phyloP scores from a whole-genome alignment of 2,329 filamentous ascomycete species.

The Cercospora sojina region DNA sequence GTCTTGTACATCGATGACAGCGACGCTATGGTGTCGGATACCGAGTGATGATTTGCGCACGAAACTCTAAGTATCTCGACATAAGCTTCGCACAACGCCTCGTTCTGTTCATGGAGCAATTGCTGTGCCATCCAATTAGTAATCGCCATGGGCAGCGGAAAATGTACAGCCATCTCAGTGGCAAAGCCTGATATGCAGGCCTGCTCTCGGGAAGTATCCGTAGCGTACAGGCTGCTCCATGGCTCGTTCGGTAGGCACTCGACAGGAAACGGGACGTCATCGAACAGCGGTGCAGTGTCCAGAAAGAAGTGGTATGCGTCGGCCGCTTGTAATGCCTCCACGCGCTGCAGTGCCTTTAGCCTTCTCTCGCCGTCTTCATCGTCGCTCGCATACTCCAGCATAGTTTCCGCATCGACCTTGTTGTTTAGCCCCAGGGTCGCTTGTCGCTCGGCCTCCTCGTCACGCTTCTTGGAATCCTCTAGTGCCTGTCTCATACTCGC shows the following conservation, averaged over 20 bases:
- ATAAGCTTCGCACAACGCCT: slow-evolving; percentile 41
- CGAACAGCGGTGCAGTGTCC: slow-evolving; percentile 17
- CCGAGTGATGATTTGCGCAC: slow-evolving; percentile 12
- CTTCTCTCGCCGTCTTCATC: slow-evolving; percentile 51
- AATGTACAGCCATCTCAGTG: slow-evolving; percentile 40
- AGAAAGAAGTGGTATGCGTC: slow-evolving; percentile 60
- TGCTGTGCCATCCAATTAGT: slow-evolving; percentile 47
- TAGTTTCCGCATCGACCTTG: slow-evolving; percentile 19
- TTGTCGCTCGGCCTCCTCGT: slow-evolving; percentile 18
- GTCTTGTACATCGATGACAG: slow-evolving; percentile 27
- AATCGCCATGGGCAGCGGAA: slow-evolving; percentile 41
- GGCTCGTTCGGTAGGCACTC: slow-evolving; percentile 34
- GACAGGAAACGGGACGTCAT: slow-evolving; percentile 32
- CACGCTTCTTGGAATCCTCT: slow-evolving; percentile 21
- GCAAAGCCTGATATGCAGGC: slow-evolving; percentile 47
- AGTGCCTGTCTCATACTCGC: slow-evolving; percentile 29
- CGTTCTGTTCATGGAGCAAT: slow-evolving; percentile 34
- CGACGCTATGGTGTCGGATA: slow-evolving; percentile 21
- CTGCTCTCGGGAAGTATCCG: slow-evolving; percentile 38
- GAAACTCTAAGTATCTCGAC: slow-evolving; percentile 30
- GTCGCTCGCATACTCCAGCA: slow-evolving; percentile 48
- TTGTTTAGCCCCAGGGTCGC: slow-evolving; percentile 10
- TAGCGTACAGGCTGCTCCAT: slow-evolving; percentile 39
- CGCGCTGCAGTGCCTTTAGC: slow-evolving; percentile 58
- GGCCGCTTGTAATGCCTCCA: slow-evolving; percentile 57